These are phyloP conservation scores for Candida nanaspora DNA, from an alignment of 805 yeast species.

Conservation along the genomic window DNA sequence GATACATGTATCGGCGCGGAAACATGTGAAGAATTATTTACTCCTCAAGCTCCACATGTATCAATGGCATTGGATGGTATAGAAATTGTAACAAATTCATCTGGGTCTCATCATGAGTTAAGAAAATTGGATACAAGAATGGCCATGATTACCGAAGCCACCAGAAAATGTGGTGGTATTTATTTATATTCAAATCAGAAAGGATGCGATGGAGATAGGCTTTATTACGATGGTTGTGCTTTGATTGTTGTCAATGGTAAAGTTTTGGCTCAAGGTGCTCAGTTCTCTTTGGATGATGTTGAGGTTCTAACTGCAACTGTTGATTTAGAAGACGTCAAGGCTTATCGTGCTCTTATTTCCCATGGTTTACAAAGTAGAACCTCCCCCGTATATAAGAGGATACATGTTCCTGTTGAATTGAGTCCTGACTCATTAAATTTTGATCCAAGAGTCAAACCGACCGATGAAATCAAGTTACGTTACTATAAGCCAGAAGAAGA, in stretches of 20 bases:
- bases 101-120: conserved; percentile 97
- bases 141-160: conserved; percentile 83
- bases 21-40: conserved; percentile 95
- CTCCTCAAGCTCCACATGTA: conserved; percentile 94
- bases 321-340: conserved; percentile 84
- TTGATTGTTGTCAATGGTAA: conserved; percentile 87
- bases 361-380: conserved; percentile 63
- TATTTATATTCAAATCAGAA: conserved; percentile 90
- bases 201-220: conserved; percentile 97
- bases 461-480: conserved; percentile 40
- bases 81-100: conserved; percentile 92
- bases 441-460: conserved; percentile 55
- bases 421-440: conserved; percentile 55
- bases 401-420: conserved; percentile 57
- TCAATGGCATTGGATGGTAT: conserved; percentile 91
- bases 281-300: conserved; percentile 83
- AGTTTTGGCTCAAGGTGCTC: conserved; percentile 89
- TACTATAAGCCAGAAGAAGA: conserved; percentile 90
- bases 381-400: conserved; percentile 39
- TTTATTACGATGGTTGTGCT: conserved; percentile 97
- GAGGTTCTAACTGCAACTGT: conserved; percentile 95
- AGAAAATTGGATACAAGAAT: conserved; percentile 82
- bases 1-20: conserved; percentile 95
- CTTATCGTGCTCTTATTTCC: conserved; percentile 67
- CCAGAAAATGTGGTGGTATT: conserved; percentile 94